A percentile compares a stretch with the other conserved stretches of the same genome.
phyloP scores from a whole-genome alignment of 2,329 filamentous ascomycete genomes.

The Penicillium digitatum region DNA sequence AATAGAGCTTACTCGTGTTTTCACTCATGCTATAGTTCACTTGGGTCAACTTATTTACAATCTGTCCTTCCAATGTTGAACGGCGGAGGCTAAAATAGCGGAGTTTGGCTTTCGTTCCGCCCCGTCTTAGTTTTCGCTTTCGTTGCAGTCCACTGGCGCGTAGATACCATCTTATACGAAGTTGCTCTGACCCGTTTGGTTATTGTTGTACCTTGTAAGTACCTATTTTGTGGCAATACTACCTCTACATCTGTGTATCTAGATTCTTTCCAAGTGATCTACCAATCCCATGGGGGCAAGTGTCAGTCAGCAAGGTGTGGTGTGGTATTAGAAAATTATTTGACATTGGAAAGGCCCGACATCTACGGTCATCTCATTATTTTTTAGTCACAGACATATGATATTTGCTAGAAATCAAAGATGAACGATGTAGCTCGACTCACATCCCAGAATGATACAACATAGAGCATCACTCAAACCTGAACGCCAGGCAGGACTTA shows the following conservation, averaged over 20 bases:
- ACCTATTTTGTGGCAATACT: no score
- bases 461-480: slow-evolving; percentile 1
- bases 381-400: slow-evolving; percentile 2
- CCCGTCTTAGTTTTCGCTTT: slow-evolving; percentile 3
- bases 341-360: not conserved
- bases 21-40: not conserved
- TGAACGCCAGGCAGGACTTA: slow-evolving; percentile 10
- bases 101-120: not conserved
- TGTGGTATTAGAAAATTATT: not conserved
- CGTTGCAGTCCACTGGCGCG: slow-evolving; percentile 9
- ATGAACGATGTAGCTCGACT: not conserved
- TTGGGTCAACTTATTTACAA: not conserved
- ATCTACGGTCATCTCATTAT: not conserved
- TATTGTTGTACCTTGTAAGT: not conserved
- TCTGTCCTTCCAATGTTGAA: not conserved
- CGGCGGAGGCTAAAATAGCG: slow-evolving; percentile 1
- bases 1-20: not conserved
- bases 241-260: no score
- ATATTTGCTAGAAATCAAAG: slow-evolving; percentile 7
- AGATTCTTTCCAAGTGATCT: not conserved
- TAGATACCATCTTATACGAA: slow-evolving; percentile 9
- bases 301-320: not conserved
- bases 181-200: not conserved
- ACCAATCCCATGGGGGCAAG: not conserved
- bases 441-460: slow-evolving; percentile 1